Evolutionary conservation across 345 rosid genomes (phyloP).

Genomic region (Eucalyptus coolabah): DNA sequence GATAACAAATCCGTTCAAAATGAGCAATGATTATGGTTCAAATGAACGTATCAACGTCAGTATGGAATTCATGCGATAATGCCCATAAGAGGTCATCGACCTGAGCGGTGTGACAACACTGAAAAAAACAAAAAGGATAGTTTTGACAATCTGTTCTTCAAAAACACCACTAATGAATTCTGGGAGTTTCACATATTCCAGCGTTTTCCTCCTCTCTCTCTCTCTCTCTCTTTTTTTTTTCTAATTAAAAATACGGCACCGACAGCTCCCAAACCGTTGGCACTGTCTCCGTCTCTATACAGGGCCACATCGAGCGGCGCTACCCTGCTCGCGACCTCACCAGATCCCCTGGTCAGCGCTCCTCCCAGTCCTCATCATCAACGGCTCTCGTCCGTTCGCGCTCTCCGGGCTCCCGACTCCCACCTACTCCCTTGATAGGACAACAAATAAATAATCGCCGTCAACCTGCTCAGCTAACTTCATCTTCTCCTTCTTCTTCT

Average conservation of each 20-base stretch:
- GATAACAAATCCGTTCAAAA: background rate
- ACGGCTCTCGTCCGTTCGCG: background rate
- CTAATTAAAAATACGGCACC: background rate
- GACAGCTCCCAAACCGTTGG: background rate
- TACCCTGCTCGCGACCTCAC: background rate
- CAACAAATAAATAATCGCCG: background rate
- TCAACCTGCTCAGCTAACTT: background rate
- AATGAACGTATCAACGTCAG: rapidly evolving
- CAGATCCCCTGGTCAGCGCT: background rate
- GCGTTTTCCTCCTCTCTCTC: background rate
- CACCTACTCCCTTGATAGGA: background rate
- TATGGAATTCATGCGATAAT: background rate
- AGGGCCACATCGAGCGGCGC: background rate
- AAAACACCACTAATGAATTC: background rate
- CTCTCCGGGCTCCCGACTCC: background rate
- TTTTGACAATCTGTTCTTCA: background rate
- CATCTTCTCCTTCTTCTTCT: background rate
- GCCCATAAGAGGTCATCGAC: background rate
- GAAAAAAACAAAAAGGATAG: background rate
- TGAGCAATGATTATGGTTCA: rapidly evolving
- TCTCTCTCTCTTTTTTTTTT: too few species aligned
- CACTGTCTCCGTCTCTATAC: background rate
- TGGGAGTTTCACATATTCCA: background rate
- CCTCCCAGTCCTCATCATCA: background rate
- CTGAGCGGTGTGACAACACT: background rate